Percentiles rank a stretch among this genome's conserved stretches.
phyloP scores from a whole-genome alignment of 1,139 yeast species.

The Pneumocystis oryctolagi region DNA sequence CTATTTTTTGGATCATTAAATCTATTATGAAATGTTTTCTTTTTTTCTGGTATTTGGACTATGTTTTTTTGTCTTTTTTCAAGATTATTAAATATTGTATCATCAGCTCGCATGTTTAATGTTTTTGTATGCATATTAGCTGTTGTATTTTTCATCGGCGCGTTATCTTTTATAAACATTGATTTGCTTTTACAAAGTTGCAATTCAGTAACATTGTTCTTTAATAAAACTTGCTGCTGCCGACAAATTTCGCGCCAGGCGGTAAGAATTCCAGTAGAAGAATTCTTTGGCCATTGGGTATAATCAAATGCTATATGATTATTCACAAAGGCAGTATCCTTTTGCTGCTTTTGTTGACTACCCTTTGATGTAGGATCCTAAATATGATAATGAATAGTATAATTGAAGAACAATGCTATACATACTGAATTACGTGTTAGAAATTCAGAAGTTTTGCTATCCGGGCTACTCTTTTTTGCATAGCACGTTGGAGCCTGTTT shows the following conservation, averaged over 20 bases:
- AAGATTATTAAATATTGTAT: neutral
- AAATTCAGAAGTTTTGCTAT: neutral
- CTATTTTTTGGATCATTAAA: neutral
- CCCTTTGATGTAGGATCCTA: neutral
- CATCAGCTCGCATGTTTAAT: neutral
- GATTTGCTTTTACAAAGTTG: neutral
- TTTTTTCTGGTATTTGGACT: neutral
- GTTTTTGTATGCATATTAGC: neutral
- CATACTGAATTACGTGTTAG: neutral
- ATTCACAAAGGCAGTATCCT: neutral
- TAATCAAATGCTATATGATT: constrained; percentile 2
- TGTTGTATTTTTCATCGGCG: neutral
- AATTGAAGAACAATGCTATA: neutral
- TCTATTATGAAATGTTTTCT: neutral
- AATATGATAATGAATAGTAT: neutral
- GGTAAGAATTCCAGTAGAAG: constrained; percentile 11
- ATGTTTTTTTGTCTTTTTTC: neutral
- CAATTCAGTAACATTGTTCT: neutral
- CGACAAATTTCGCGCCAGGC: constrained; percentile 12
- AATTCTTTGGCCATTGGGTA: constrained; percentile 7
- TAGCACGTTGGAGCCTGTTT: neutral
- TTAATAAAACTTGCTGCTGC: neutral
- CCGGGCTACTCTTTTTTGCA: neutral
- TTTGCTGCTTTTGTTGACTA: neutral
- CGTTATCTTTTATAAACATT: neutral